Evolutionary conservation across 2,329 filamentous ascomycete genomes (phyloP).

Genomic region (Fusarium penzigii): DNA sequence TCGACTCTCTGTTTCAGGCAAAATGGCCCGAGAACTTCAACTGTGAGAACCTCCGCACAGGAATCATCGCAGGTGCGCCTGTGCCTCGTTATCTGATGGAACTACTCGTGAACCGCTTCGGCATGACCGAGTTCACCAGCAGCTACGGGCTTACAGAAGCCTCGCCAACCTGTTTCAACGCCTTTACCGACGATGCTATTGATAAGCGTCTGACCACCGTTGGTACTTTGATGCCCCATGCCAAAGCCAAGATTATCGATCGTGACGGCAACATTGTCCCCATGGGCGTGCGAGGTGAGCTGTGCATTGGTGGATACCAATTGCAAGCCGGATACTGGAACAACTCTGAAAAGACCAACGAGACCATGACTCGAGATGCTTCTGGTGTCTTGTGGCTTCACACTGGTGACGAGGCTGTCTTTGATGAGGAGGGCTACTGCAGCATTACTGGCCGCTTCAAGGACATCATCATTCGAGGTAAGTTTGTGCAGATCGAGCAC

Average conservation of each 20-base stretch:
- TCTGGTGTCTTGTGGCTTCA: conserved; percentile 61
- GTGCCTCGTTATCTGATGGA: conserved; percentile 77
- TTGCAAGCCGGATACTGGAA: conserved; percentile 68
- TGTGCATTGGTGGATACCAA: conserved; percentile 78
- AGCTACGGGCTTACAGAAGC: conserved; percentile 77
- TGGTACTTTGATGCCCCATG: conserved; percentile 74
- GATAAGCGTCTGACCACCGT: conserved; percentile 69
- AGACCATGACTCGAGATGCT: conserved; percentile 55
- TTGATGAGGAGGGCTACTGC: conserved; percentile 69
- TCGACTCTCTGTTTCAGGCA: conserved; percentile 63
- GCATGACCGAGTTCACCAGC: conserved; percentile 73
- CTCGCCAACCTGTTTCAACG: conserved; percentile 79
- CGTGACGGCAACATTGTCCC: conserved; percentile 65
- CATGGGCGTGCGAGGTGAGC: conserved; percentile 68
- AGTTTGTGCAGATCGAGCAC: conserved; percentile 7
- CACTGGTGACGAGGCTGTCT: conserved; percentile 70
- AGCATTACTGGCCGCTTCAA: conserved; percentile 76
- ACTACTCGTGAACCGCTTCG: conserved; percentile 67
- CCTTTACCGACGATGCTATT: conserved; percentile 71
- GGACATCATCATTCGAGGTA: conserved; percentile 75
- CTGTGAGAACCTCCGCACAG: conserved; percentile 63
- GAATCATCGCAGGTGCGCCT: conserved; percentile 77
- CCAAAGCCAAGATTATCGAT: conserved; percentile 76
- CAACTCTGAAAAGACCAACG: conserved; percentile 72
- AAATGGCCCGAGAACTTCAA: conserved; percentile 42